Evolutionary conservation across 306 rosid species (phyloP), one percentile per base, ranked within the genome.

Genomic region (Malus fusca): DNA sequence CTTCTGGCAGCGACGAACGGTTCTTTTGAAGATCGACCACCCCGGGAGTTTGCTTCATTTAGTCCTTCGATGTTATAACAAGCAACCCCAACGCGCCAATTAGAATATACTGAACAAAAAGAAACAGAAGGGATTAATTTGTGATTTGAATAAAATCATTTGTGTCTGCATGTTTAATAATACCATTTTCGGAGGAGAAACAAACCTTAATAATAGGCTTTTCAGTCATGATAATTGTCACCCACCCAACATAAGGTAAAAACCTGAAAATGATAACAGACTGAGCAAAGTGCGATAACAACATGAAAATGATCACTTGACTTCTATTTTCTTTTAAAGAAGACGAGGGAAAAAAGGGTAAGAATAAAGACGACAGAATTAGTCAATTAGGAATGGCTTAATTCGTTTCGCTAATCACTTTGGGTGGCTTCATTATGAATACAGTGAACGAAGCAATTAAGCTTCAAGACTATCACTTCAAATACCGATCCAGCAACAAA

Each of bases 211-310:
- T 90, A 63, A 94, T 90, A 42, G 98, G 97, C 81, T 88, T 91
- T 71, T 94, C 98, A 2, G 98, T 94, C 98, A 94, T 91, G 75
- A 94, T 86, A 75, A 94, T 91, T 10, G 98, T 94, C 66, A 90
- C 97, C 98, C 98, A 91, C 63, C 98, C 97, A 46, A 91, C 98
- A 63, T 91, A 91, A 43, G 98, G 98, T 77, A 94, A 85, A 80
- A 91, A 91, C 80, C 98, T 91, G 97, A 68, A 82, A 76, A 72
- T 30, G 26, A 79, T 40, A 19, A 40, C 61, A 46, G 43, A 28
- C 4, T 11, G 64, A 79, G 74, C 21, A 74, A 19, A 62, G 30
- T 23, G 59, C 40, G 63, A 8, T 40, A 60, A 22, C 8, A 8
- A 11, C 59, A 43, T 43, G 59, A 35, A 60, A 43, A 48, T 48